Conservation (phyloP, 257 asterid species). For the Knoxia roxburghii region DNA sequence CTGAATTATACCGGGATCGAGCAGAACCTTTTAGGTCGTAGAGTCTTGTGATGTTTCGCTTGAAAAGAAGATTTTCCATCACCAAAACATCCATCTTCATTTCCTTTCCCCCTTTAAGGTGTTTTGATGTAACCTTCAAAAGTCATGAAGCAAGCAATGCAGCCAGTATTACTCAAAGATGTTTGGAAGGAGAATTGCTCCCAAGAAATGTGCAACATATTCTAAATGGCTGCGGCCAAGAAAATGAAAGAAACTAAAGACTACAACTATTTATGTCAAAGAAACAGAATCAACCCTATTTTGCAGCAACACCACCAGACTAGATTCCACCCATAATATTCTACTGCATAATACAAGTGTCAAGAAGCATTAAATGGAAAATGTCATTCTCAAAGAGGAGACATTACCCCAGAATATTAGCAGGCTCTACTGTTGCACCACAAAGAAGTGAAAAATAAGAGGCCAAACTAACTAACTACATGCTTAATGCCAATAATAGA, state of each 20-base stretch:
- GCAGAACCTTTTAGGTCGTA: slow-evolving; percentile 87
- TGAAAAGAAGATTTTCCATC: slow-evolving; percentile 80
- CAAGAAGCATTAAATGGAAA: background rate
- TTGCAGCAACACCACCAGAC: background rate
- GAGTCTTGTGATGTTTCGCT: slow-evolving; percentile 53
- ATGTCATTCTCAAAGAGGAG: background rate
- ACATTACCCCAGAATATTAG: too few species aligned
- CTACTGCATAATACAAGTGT: background rate
- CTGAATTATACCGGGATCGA: slow-evolving; percentile 73
- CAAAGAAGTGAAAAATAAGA: background rate
- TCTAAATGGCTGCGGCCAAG: background rate
- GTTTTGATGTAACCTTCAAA: slow-evolving; percentile 54
- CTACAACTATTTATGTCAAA: too few species aligned
- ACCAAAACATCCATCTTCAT: slow-evolving; percentile 71
- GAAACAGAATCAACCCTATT: too few species aligned
- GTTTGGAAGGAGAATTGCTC: background rate
- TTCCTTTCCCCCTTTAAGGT: slow-evolving; percentile 72
- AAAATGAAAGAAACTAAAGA: background rate
- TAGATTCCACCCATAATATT: background rate
- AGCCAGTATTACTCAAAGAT: slow-evolving; percentile 12
- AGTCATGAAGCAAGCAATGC: slow-evolving; percentile 6
- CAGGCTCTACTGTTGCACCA: background rate
- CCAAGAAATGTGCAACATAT: background rate
- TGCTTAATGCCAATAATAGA: background rate
- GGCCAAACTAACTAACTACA: slow-evolving; percentile 5